Conservation (phyloP, 73 alveolate species). For the Uronychia setigera region DNA sequence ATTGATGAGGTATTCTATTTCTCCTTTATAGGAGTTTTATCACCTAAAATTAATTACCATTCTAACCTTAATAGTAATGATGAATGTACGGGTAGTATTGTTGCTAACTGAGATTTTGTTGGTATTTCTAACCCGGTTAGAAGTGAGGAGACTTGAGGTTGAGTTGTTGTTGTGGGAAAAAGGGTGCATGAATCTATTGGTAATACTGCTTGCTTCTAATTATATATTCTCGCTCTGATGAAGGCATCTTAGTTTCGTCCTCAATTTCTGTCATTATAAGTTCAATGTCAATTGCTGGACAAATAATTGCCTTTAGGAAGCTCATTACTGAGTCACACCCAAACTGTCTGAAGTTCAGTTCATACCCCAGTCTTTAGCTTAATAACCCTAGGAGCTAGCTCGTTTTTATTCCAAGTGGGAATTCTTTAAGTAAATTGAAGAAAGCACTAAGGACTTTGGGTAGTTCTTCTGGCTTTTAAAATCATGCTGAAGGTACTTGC, state of each 20-base stretch:
- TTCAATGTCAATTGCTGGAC: not conserved
- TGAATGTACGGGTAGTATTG: too few relatives aligned
- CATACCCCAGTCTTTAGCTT: conserved; percentile 4
- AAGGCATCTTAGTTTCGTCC: not conserved
- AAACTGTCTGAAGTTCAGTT: conserved; percentile 12
- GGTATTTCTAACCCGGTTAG: too few relatives aligned
- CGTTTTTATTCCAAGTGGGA: conserved; percentile 27
- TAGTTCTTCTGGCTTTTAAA: not conserved
- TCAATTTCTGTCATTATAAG: not conserved
- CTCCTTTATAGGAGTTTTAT: not conserved
- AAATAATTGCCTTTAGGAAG: conserved; percentile 3
- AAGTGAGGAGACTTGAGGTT: too few relatives aligned
- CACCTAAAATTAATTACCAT: too few relatives aligned
- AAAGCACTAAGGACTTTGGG: conserved; percentile 35
- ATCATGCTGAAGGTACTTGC: too few relatives aligned
- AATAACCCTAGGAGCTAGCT: conserved; percentile 10
- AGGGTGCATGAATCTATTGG: not conserved
- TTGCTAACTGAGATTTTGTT: too few relatives aligned
- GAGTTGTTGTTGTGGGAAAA: not conserved
- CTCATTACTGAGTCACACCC: conserved; percentile 15
- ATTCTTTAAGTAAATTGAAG: conserved; percentile 31
- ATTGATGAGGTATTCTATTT: not conserved
- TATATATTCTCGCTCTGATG: not conserved
- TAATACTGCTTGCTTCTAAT: not conserved
- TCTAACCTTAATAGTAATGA: too few relatives aligned